A percentile compares a stretch with the other conserved stretches of the same genome.
phyloP scores from a whole-genome alignment of 2,329 filamentous ascomycete genomes.

The Apiospora rasikravindrae region DNA sequence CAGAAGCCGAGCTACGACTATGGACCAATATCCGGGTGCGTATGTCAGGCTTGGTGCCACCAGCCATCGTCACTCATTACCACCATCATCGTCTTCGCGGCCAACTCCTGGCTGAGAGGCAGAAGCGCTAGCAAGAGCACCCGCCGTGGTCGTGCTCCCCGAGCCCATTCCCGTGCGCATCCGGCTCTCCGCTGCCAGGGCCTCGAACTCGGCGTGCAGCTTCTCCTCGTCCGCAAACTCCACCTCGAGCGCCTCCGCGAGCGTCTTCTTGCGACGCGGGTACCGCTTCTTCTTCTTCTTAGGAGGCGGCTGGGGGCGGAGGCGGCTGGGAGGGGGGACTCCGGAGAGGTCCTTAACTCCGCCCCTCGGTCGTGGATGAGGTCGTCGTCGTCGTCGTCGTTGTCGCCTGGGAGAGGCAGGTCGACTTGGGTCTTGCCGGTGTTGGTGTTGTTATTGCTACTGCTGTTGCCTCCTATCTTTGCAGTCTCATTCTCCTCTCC shows the following conservation, averaged over 20 bases:
- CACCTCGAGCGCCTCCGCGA: slow-evolving; percentile 66
- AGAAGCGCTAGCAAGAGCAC: not conserved
- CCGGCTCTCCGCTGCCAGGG: not conserved
- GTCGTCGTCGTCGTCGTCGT: not conserved
- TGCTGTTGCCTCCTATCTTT: not conserved
- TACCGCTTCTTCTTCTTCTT: not conserved
- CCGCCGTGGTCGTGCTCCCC: not conserved
- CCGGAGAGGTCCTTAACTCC: not conserved
- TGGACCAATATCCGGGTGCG: too few relatives aligned
- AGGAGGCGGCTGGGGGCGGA: not conserved
- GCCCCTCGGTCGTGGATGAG: not conserved
- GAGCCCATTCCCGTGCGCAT: not conserved
- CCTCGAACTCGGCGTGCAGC: slow-evolving; percentile 74
- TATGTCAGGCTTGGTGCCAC: not conserved
- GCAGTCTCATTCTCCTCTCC: not conserved
- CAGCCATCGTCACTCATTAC: not conserved
- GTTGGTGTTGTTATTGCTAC: not conserved
- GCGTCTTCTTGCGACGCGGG: not conserved
- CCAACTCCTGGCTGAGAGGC: not conserved
- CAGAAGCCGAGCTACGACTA: not conserved
- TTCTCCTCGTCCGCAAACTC: slow-evolving; percentile 72
- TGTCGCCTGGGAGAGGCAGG: not conserved
- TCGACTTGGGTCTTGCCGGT: not conserved
- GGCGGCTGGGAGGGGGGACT: not conserved
- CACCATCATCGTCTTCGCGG: not conserved